phyloP scores from a whole-genome alignment of 164 flowering plant genomes.

The Vitis vinifera region DNA sequence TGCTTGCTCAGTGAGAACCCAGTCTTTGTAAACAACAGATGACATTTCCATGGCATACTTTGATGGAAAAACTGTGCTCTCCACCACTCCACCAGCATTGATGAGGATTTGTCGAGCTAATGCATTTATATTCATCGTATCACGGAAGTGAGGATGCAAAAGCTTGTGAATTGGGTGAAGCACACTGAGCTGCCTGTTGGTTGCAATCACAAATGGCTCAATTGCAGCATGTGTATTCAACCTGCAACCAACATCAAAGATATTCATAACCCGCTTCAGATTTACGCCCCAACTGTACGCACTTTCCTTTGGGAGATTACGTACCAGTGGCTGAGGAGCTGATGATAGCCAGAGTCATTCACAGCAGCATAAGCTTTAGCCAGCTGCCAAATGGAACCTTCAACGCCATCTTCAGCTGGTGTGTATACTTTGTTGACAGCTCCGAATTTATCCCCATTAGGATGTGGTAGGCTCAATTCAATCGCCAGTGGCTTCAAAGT shows the following conservation, averaged over 20 bases:
- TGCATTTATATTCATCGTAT: constrained; percentile 54
- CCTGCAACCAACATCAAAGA: constrained; percentile 24
- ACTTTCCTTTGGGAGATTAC: not conserved
- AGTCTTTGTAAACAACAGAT: constrained; percentile 37
- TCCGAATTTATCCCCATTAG: constrained; percentile 46
- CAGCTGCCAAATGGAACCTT: constrained; percentile 54
- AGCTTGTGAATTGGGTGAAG: constrained; percentile 57
- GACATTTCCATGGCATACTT: constrained; percentile 52
- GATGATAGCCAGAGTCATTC: constrained; percentile 50
- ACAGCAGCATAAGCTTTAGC: constrained; percentile 61
- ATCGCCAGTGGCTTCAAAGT: constrained; percentile 61
- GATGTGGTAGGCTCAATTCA: constrained; percentile 64
- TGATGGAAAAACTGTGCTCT: constrained; percentile 37
- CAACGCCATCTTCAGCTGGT: constrained; percentile 49
- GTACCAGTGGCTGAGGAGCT: constrained; percentile 58
- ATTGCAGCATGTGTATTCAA: constrained; percentile 49
- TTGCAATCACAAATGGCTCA: constrained; percentile 58
- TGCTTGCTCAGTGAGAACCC: constrained; percentile 56
- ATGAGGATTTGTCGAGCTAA: constrained; percentile 37
- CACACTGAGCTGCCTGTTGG: constrained; percentile 52
- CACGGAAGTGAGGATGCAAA: constrained; percentile 54
- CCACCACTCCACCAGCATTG: constrained; percentile 48
- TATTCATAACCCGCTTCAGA: not conserved
- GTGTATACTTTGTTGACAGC: constrained; percentile 42
- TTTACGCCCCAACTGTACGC: not conserved